phyloP scores from a whole-genome alignment of 1,139 yeast species.

The Zygoascus sp. region DNA sequence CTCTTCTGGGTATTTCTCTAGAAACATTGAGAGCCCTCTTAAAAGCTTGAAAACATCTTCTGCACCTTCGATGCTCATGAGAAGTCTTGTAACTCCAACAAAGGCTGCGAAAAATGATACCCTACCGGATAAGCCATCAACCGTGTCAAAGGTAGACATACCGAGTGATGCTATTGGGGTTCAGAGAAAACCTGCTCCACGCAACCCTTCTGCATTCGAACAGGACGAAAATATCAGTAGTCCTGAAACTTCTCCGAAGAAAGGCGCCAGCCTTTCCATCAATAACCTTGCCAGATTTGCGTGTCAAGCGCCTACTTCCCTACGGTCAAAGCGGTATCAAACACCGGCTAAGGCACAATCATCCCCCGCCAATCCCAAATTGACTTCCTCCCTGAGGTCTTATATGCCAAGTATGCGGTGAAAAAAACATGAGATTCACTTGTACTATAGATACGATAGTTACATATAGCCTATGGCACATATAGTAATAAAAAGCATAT shows the following conservation, averaged over 20 bases:
- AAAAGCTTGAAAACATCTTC: neutral
- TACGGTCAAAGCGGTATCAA: neutral
- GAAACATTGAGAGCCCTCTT: neutral
- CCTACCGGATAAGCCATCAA: neutral
- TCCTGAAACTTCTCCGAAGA: conserved; percentile 1
- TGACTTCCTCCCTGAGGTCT: neutral
- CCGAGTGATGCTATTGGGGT: neutral
- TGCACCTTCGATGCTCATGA: neutral
- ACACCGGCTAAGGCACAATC: neutral
- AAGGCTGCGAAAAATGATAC: neutral
- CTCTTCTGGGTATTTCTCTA: conserved; percentile 1
- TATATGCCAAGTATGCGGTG: neutral
- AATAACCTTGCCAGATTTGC: neutral
- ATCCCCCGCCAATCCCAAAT: neutral
- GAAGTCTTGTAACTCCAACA: neutral
- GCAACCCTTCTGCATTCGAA: neutral
- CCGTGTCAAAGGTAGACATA: neutral
- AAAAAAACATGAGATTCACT: neutral
- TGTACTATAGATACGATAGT: neutral
- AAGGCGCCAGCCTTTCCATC: neutral
- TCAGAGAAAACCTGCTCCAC: neutral
- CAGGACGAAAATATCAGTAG: conserved; percentile 1
- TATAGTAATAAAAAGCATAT: neutral
- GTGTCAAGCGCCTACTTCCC: neutral
- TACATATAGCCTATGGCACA: neutral